Conservation (phyloP, 805 yeast genomes). For the Soucietia sequanensis region DNA sequence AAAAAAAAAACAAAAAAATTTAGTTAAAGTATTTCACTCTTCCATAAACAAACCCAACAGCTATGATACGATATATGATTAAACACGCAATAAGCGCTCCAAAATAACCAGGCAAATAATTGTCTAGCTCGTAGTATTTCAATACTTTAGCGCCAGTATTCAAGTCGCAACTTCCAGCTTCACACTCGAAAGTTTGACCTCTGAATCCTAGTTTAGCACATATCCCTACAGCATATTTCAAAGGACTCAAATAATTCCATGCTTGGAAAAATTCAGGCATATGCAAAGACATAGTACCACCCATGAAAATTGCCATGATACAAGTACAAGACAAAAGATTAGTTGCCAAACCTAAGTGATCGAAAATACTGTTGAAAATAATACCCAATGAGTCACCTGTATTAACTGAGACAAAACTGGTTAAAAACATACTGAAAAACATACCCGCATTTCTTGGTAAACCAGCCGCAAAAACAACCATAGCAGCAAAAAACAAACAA, state of each 20-base stretch:
- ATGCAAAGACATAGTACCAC: constrained; percentile 78
- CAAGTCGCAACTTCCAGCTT: constrained; percentile 20
- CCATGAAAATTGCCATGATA: constrained; percentile 76
- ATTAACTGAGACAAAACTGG: constrained; percentile 53
- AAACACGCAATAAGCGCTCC: constrained; percentile 38
- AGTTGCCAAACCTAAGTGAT: constrained; percentile 78
- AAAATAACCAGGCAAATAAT: constrained; percentile 24
- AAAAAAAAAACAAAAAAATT: too few relatives aligned
- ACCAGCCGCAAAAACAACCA: constrained; percentile 71
- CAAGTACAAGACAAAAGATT: constrained; percentile 65
- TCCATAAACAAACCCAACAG: constrained; percentile 20
- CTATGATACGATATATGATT: constrained; percentile 31
- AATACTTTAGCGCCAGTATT: constrained; percentile 33
- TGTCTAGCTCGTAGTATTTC: constrained; percentile 26
- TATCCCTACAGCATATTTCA: constrained; percentile 66
- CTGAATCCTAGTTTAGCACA: constrained; percentile 58
- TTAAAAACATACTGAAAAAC: constrained; percentile 63
- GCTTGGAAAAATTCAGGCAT: constrained; percentile 69
- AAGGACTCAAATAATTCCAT: constrained; percentile 73
- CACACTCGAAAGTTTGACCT: constrained; percentile 52
- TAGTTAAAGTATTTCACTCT: constrained; percentile 28
- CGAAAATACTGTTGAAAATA: constrained; percentile 68
- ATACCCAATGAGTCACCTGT: constrained; percentile 88
- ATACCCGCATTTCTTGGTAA: constrained; percentile 64
- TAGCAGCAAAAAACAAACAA: constrained; percentile 54